Percentiles rank a stretch among this genome's conserved stretches.
Evolutionary conservation across 192 early-diverging fungal species (phyloP).

Genomic region (Phycomyces nitens): DNA sequence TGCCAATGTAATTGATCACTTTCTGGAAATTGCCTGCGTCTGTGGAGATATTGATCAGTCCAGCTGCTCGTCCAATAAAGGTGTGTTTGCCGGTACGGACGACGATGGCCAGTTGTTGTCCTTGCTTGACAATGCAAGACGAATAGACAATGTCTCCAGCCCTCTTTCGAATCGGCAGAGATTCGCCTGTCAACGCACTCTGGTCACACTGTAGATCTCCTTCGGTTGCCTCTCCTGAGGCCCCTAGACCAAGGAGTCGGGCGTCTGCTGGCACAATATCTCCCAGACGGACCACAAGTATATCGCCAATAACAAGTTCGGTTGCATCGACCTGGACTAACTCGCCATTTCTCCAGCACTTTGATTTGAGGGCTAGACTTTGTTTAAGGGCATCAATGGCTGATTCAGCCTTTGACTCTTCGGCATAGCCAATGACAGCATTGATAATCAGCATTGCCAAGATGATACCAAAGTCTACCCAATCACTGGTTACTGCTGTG

Average conservation of each 20-base stretch:
- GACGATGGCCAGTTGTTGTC: conserved; percentile 67
- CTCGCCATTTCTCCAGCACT: conserved; percentile 56
- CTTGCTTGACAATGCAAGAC: conserved; percentile 71
- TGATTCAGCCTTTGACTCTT: conserved; percentile 69
- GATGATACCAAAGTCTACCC: conserved; percentile 60
- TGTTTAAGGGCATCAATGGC: conserved; percentile 70
- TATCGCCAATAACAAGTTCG: conserved; percentile 67
- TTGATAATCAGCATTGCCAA: conserved; percentile 58
- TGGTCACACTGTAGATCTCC: conserved; percentile 64
- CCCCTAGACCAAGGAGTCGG: conserved; percentile 48
- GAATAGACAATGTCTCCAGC: conserved; percentile 64
- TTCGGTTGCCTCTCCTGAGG: conserved; percentile 49
- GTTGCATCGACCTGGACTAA: conserved; percentile 47
- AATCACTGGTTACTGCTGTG: conserved; percentile 54
- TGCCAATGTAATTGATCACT: conserved; percentile 71
- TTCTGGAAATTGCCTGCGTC: conserved; percentile 79
- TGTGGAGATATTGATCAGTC: conserved; percentile 61
- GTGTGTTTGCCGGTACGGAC: conserved; percentile 68
- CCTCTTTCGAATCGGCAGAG: conserved; percentile 56
- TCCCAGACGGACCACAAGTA: conserved; percentile 66
- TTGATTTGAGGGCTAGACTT: conserved; percentile 61
- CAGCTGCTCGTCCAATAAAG: conserved; percentile 72
- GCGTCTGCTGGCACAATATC: conserved; percentile 78
- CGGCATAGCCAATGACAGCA: conserved; percentile 67
- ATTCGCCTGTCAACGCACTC: conserved; percentile 74